Percentiles rank a stretch among this genome's conserved stretches.
Evolutionary conservation across 2,329 filamentous ascomycete genomes (phyloP).

Genomic region (Talaromyces sp.): DNA sequence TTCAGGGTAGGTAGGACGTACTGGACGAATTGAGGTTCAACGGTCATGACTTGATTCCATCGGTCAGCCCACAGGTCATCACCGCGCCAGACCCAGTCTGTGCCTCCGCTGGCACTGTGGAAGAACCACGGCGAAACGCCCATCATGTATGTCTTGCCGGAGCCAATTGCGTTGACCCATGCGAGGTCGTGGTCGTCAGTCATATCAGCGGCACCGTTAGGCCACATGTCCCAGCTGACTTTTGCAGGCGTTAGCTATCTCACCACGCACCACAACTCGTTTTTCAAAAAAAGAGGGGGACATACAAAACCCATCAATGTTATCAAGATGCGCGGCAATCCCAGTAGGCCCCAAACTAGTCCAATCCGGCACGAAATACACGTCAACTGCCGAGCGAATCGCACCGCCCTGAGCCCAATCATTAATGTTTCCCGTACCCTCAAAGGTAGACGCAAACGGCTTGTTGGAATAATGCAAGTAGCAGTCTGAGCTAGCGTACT

Average conservation of each 20-base stretch:
- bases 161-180: slow-evolving; percentile 35
- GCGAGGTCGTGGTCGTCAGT: slow-evolving; percentile 33
- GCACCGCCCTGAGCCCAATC: slow-evolving; percentile 36
- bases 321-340: slow-evolving; percentile 22
- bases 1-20: slow-evolving; percentile 11
- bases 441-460: slow-evolving; percentile 41
- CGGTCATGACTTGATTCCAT: slow-evolving; percentile 51
- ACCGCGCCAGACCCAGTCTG: slow-evolving; percentile 59
- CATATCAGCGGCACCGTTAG: slow-evolving; percentile 33
- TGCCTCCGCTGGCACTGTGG: slow-evolving; percentile 24
- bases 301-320: slow-evolving; percentile 30
- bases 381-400: slow-evolving; percentile 23
- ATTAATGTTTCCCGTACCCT: slow-evolving; percentile 38
- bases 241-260: slow-evolving; percentile 8
- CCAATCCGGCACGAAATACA: slow-evolving; percentile 47
- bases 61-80: slow-evolving; percentile 58
- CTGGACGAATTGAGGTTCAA: slow-evolving; percentile 50
- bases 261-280: too few relatives aligned
- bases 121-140: slow-evolving; percentile 54
- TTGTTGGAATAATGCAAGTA: slow-evolving; percentile 18
- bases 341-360: slow-evolving; percentile 31
- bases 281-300: not conserved
- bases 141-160: slow-evolving; percentile 47
- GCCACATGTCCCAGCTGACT: slow-evolving; percentile 44
- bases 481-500: slow-evolving; percentile 24